Evolutionary conservation across 2,329 filamentous ascomycete species (phyloP).

Genomic region (Pseudopyricularia cyperi): DNA sequence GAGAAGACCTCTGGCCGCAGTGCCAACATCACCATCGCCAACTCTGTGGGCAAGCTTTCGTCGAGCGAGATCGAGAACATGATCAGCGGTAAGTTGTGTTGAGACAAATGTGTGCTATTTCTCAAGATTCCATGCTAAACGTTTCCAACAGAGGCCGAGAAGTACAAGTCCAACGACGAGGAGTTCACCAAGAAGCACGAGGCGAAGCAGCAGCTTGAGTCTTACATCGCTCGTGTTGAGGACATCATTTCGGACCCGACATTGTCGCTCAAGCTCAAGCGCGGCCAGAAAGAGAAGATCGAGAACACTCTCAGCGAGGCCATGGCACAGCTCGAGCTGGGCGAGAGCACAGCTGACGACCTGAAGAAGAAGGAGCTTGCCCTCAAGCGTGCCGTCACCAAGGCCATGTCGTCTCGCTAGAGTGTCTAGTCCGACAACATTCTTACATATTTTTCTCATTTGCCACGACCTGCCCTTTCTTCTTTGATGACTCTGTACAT

Average conservation of each 20-base stretch:
- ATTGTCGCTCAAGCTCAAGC: slow-evolving; percentile 95
- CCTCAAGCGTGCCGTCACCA: slow-evolving; percentile 95
- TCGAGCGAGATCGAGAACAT: slow-evolving; percentile 92
- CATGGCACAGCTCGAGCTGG: slow-evolving; percentile 93
- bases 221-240: slow-evolving; percentile 96
- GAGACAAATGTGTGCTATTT: too few species aligned
- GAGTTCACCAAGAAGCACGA: slow-evolving; percentile 99
- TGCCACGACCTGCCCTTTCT: neutral
- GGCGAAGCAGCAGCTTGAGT: slow-evolving; percentile 97
- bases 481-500: neutral
- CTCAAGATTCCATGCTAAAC: neutral
- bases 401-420: slow-evolving; percentile 92
- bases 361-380: slow-evolving; percentile 99
- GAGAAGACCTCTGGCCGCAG: slow-evolving; percentile 97
- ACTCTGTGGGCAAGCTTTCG: slow-evolving; percentile 98
- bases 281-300: slow-evolving; percentile 98
- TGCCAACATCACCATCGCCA: slow-evolving; percentile 99
- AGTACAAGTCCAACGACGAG: slow-evolving; percentile 97
- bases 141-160: slow-evolving; percentile 59
- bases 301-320: slow-evolving; percentile 93
- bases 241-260: slow-evolving; percentile 97
- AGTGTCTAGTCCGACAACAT: neutral
- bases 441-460: slow-evolving; percentile 1
- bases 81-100: slow-evolving; percentile 56
- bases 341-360: slow-evolving; percentile 83